A percentile compares a stretch with the other conserved stretches of the same genome.
Conservation (phyloP, 139 green algal species). For the Volvox reticuliferus region DNA sequence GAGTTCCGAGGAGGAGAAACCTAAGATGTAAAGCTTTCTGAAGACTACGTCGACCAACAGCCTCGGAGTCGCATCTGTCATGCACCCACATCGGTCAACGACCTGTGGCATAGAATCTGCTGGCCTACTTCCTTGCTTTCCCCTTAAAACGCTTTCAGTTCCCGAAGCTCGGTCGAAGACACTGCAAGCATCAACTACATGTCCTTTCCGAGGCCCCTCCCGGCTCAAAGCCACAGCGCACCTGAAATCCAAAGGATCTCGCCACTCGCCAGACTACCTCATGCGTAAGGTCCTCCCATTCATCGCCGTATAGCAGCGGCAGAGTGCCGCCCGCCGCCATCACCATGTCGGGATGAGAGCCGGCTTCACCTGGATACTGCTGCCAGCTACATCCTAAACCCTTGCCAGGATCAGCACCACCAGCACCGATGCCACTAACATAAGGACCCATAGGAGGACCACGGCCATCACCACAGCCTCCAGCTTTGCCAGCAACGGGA, state of each 20-base stretch:
- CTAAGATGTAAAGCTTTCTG: too few species aligned
- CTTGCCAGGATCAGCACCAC: background rate
- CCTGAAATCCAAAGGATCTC: constrained; percentile 22
- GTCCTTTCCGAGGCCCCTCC: background rate
- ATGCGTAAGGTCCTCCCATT: constrained; percentile 9
- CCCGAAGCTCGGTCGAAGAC: too few species aligned
- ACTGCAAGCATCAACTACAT: too few species aligned
- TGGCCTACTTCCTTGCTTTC: too few species aligned
- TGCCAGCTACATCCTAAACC: background rate
- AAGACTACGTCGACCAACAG: too few species aligned
- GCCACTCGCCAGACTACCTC: constrained; percentile 27
- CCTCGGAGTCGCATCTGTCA: too few species aligned
- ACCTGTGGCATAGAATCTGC: too few species aligned
- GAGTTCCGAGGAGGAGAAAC: too few species aligned
- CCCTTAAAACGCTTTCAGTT: too few species aligned
- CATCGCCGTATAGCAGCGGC: constrained; percentile 1
- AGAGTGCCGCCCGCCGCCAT: background rate
- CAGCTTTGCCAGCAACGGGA: background rate
- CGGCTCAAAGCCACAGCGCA: background rate
- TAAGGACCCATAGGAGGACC: background rate
- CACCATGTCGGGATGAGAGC: background rate
- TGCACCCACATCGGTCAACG: too few species aligned
- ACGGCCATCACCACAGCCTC: background rate
- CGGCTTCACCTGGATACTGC: background rate
- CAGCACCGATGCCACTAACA: background rate